These are phyloP conservation scores for Magnusiomyces suaveolens DNA, from an alignment of 1,139 yeast species.

Conservation along the genomic window DNA sequence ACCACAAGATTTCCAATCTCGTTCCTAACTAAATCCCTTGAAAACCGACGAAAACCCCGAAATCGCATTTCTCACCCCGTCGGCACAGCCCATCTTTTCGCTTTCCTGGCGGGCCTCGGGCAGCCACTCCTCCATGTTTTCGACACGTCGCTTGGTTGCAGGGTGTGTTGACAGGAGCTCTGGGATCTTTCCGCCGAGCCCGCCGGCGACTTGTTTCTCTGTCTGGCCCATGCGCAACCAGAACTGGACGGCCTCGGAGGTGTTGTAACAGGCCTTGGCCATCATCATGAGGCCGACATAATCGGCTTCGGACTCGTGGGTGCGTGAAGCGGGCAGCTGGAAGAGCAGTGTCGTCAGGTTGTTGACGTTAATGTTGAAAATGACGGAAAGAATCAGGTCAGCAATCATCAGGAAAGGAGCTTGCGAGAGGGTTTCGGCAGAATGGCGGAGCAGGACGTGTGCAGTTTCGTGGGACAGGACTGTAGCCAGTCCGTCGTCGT, in stretches of 20 bases:
- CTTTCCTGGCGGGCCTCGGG: slow-evolving; percentile 45
- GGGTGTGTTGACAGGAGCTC: slow-evolving; percentile 90
- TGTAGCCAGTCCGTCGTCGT: slow-evolving; percentile 89
- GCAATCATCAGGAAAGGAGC: slow-evolving; percentile 42
- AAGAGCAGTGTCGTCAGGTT: slow-evolving; percentile 51
- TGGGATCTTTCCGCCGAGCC: slow-evolving; percentile 29
- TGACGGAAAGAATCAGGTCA: slow-evolving; percentile 38
- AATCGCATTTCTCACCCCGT: too few relatives aligned
- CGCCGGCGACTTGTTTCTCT: slow-evolving; percentile 34
- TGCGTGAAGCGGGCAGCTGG: slow-evolving; percentile 77
- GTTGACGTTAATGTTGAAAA: slow-evolving; percentile 33
- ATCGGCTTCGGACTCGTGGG: slow-evolving; percentile 94
- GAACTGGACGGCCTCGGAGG: slow-evolving; percentile 58
- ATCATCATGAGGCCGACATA: slow-evolving; percentile 84
- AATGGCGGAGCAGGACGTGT: slow-evolving; percentile 87
- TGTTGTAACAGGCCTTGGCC: slow-evolving; percentile 81
- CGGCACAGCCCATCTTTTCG: slow-evolving; percentile 15
- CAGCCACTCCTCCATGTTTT: slow-evolving; percentile 61
- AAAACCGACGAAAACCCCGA: too few relatives aligned
- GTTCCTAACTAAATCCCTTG: too few relatives aligned
- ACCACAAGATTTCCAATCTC: too few relatives aligned
- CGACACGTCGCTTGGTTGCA: slow-evolving; percentile 60
- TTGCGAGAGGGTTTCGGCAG: slow-evolving; percentile 59
- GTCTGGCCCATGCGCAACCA: slow-evolving; percentile 74
- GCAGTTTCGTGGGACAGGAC: slow-evolving; percentile 89